Evolutionary conservation across 192 early-diverging fungal species (phyloP), one percentile per base, ranked within the genome.

Genomic region (Endogone sp.): DNA sequence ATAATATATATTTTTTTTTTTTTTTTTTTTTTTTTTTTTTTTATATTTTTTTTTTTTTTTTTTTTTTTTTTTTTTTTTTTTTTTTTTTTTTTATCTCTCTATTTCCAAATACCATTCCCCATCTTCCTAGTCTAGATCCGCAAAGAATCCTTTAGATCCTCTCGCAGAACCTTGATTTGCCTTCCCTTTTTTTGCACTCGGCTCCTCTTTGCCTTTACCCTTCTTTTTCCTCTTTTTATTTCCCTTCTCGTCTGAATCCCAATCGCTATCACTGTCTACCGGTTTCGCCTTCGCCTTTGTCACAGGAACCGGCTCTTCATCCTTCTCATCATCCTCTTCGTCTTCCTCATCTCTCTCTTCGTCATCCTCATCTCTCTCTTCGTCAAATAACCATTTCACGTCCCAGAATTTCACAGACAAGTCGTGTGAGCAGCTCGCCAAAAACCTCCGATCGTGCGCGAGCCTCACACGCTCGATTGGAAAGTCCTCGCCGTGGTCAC

Each of bases 391-490:
- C 58, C 88, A 86, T 4, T 79, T 79, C 71, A 89, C 86, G 79
- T 91, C 85, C 95, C 96, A 99, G 73, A 99, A 93, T 63, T 89
- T 88, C 26, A 99, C 85, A 2, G 84, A 83, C 56, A 89, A 79
- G 74, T 98, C 97, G 70, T 97, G 95, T 29, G 93, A 91, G 68
- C 90, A 90, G 66, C 87, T 93, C 6, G 88, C 93, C 28, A 97
- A 76, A 66, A 84, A 90, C 13, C 87, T 83, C 66, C 89, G 85
- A 73, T 94, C 91, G 66, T 88, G 73, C 29, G 88, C 85, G 25
- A 93, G 55, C 28, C 81, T 67, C 23, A 99, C 81, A 63, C 88
- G 83, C 74, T 99, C 97, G 49, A 98, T 92, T 2, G 94, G 93
- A 82, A 95, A 86, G 16, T 93, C 87, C 28, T 90, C 92, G 25